Conservation (phyloP, 805 yeast species). For the Candida nemodendra region DNA sequence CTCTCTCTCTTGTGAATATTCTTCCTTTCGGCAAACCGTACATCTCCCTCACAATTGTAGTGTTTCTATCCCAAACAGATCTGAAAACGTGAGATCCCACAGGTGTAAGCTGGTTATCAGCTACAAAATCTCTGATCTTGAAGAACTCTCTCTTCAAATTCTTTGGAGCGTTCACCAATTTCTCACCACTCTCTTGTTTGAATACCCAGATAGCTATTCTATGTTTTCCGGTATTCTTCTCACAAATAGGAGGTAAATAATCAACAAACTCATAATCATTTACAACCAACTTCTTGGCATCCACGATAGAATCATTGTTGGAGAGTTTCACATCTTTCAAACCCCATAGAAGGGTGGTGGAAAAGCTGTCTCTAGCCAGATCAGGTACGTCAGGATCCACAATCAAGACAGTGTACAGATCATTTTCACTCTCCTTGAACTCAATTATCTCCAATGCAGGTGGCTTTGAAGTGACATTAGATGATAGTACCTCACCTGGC, state of each 20-base stretch:
- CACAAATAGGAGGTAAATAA: slow-evolving; percentile 84
- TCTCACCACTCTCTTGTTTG: slow-evolving; percentile 51
- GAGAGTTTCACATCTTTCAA: slow-evolving; percentile 62
- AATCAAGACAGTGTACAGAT: slow-evolving; percentile 70
- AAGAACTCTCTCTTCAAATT: slow-evolving; percentile 47
- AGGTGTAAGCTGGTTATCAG: slow-evolving; percentile 55
- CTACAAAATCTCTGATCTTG: slow-evolving; percentile 69
- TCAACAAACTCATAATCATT: slow-evolving; percentile 47
- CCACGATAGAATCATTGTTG: slow-evolving; percentile 56
- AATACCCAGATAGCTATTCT: slow-evolving; percentile 89
- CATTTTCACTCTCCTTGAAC: slow-evolving; percentile 51
- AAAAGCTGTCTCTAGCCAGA: slow-evolving; percentile 60
- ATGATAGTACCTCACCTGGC: slow-evolving; percentile 76
- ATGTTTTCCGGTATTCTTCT: slow-evolving; percentile 80
- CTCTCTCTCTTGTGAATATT: slow-evolving; percentile 66
- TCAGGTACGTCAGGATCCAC: slow-evolving; percentile 95
- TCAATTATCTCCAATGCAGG: slow-evolving; percentile 80
- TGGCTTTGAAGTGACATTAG: slow-evolving; percentile 68
- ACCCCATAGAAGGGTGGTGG: slow-evolving; percentile 76
- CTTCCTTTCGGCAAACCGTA: slow-evolving; percentile 76
- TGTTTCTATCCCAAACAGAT: slow-evolving; percentile 75
- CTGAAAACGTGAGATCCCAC: slow-evolving; percentile 95
- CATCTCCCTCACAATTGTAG: slow-evolving; percentile 61
- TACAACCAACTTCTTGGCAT: slow-evolving; percentile 39
- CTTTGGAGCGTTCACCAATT: slow-evolving; percentile 22